A percentile compares a stretch with the other conserved stretches of the same genome.
These are phyloP conservation scores for Arachnopeziza araneosa DNA, from an alignment of 2,329 filamentous ascomycete species.

Conservation along the genomic window DNA sequence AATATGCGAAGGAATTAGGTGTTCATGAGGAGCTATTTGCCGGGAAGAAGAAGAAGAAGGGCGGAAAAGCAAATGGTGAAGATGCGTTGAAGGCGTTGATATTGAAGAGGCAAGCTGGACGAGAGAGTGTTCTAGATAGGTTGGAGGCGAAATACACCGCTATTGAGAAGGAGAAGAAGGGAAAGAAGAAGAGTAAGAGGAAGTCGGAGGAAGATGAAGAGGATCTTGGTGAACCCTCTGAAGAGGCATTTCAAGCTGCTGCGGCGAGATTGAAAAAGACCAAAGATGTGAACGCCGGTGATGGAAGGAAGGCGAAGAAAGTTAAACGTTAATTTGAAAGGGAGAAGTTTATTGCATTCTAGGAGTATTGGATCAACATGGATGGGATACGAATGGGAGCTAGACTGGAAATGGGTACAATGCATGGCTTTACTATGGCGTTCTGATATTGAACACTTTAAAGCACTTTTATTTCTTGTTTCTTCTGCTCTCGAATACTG, in stretches of 20 bases:
- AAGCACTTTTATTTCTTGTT: neutral
- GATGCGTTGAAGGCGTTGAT: slow-evolving; percentile 69
- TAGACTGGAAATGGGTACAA: neutral
- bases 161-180: slow-evolving; percentile 37
- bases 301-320: slow-evolving; percentile 21
- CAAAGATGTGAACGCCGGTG: slow-evolving; percentile 6
- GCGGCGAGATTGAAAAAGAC: slow-evolving; percentile 41
- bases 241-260: slow-evolving; percentile 55
- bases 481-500: too few species aligned
- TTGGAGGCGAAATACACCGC: slow-evolving; percentile 70
- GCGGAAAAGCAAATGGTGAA: slow-evolving; percentile 36
- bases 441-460: neutral
- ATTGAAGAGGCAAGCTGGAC: slow-evolving; percentile 59
- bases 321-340: slow-evolving; percentile 15
- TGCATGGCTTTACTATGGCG: neutral
- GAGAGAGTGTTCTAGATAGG: slow-evolving; percentile 61
- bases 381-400: neutral
- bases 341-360: slow-evolving; percentile 4
- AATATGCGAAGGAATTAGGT: slow-evolving; percentile 68
- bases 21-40: slow-evolving; percentile 65
- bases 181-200: slow-evolving; percentile 51
- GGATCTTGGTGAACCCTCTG: slow-evolving; percentile 51
- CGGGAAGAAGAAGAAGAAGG: slow-evolving; percentile 41
- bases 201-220: slow-evolving; percentile 54
- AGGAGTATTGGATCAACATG: slow-evolving; percentile 6